phyloP scores from a whole-genome alignment of 179 eudicot species.

The Beta corolliflora region DNA sequence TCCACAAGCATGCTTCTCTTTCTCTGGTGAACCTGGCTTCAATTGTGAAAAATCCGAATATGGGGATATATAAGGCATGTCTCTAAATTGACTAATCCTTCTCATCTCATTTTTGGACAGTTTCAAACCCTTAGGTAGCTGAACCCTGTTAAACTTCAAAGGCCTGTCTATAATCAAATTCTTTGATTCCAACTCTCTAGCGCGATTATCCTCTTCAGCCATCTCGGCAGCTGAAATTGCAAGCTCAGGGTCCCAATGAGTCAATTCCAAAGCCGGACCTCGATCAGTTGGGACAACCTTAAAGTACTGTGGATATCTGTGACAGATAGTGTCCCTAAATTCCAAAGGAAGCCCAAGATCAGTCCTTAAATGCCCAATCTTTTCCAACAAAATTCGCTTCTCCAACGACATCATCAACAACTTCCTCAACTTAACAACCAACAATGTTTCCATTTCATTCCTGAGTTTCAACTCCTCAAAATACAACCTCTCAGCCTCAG shows the following conservation, averaged over 20 bases:
- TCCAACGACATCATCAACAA: slow-evolving; percentile 92
- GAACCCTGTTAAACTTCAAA: slow-evolving; percentile 72
- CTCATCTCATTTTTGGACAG: slow-evolving; percentile 91
- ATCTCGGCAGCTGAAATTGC: slow-evolving; percentile 93
- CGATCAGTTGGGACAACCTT: slow-evolving; percentile 70
- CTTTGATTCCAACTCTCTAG: slow-evolving; percentile 58
- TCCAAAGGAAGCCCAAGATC: slow-evolving; percentile 92
- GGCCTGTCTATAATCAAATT: slow-evolving; percentile 90
- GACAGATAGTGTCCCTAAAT: slow-evolving; percentile 85
- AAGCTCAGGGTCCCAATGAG: slow-evolving; percentile 97
- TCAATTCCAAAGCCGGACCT: slow-evolving; percentile 82
- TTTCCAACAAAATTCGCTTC: slow-evolving; percentile 78
- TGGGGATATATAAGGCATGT: slow-evolving; percentile 86
- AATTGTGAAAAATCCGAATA: slow-evolving; percentile 84
- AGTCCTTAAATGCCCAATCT: slow-evolving; percentile 79
- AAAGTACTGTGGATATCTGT: slow-evolving; percentile 91
- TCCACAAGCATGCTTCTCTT: slow-evolving; percentile 93
- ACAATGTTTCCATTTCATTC: slow-evolving; percentile 81
- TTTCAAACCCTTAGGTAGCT: slow-evolving; percentile 77
- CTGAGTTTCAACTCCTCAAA: slow-evolving; percentile 83
- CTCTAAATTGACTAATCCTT: slow-evolving; percentile 71
- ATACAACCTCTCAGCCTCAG: slow-evolving; percentile 92
- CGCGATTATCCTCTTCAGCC: slow-evolving; percentile 70
- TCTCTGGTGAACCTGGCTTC: slow-evolving; percentile 65
- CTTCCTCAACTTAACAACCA: slow-evolving; percentile 79